Base-by-base conservation (phyloP, 345 rosid genomes). In the Mallotus nudiflorus region DNA sequence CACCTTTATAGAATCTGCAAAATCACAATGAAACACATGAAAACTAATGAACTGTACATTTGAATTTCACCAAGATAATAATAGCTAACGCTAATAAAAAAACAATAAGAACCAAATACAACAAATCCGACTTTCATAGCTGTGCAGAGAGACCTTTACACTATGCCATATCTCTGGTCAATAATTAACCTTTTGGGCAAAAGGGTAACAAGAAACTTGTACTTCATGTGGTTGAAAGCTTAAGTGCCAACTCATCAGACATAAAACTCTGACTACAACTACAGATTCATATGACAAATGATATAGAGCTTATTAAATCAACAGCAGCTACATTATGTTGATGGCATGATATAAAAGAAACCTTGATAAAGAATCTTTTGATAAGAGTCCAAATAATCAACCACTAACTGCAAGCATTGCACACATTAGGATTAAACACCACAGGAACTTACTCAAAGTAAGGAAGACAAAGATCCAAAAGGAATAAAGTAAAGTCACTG, bases 1-100 rank as follows among this genome's bases (percentile, higher is more conserved):
- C 75, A 76, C 99, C 99, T 50, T 82, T 58, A 50, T 96, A 96
- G 78, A 73, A 96, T 85, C 99, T 96, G 94, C 70, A 78, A 77
- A 67, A 49, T 25, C 62, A 66, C 54, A 39, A 28, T 57, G 71
- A 4, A 60, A 53, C 48, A 74, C 46, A 42, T 69, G 69, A 67
- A 9, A 66, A 65, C 53, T 64, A 56, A 24, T 22, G 33, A 13
- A 35, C 48, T 25, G 25, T 11, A 29, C 55, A 28, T 64, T 72
- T 64, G 50, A 27, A 59, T 27, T 25, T 31, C 52, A 51, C 10
- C n/a, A 35, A 18, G 44, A 35, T 9, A 20, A 8, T n/a, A n/a
- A 5, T 15, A 10, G 10, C 22, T 46, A 40, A 35, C 15, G 29
- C 29, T 10, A 16, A 54, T 54, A 28, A 39, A 5, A 53, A 15